Percentiles rank a stretch among this genome's conserved stretches.
These are phyloP conservation scores for Monosporascus sp. DNA, from an alignment of 2,329 filamentous ascomycete species.

Conservation along the genomic window DNA sequence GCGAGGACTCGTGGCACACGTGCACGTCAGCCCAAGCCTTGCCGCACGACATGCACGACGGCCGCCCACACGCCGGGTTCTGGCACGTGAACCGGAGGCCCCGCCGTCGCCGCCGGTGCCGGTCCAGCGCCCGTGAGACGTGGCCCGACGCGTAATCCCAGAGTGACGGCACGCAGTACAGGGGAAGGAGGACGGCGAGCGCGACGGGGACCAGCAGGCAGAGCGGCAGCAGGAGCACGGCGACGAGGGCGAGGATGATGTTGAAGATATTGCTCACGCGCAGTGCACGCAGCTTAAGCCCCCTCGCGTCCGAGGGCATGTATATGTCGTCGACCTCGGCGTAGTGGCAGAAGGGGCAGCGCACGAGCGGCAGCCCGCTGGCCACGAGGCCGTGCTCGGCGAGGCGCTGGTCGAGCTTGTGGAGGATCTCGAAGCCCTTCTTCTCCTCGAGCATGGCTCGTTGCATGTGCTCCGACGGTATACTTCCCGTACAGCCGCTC, in stretches of 20 bases:
- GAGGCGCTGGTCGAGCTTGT: slow-evolving; percentile 72
- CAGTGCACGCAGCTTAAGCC: slow-evolving; percentile 53
- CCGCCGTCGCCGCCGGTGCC: slow-evolving; percentile 64
- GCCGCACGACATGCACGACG: slow-evolving; percentile 76
- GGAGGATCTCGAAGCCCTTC: slow-evolving; percentile 65
- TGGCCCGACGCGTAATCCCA: slow-evolving; percentile 37
- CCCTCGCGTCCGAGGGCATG: slow-evolving; percentile 48
- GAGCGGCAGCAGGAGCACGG: slow-evolving; percentile 39
- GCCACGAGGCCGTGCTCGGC: slow-evolving; percentile 71
- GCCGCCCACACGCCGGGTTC: slow-evolving; percentile 59
- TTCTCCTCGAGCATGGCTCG: slow-evolving; percentile 66
- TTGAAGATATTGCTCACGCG: slow-evolving; percentile 46
- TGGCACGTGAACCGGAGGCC: slow-evolving; percentile 75
- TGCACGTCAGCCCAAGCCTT: slow-evolving; percentile 87
- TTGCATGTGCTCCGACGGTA: slow-evolving; percentile 64
- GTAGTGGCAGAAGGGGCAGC: slow-evolving; percentile 88
- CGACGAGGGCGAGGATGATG: slow-evolving; percentile 26
- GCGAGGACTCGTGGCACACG: slow-evolving; percentile 79
- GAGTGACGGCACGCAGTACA: slow-evolving; percentile 38
- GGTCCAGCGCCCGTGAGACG: slow-evolving; percentile 56
- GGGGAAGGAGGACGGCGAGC: slow-evolving; percentile 37
- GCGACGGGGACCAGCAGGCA: slow-evolving; percentile 51
- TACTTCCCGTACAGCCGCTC: slow-evolving; percentile 66
- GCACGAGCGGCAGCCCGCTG: slow-evolving; percentile 68
- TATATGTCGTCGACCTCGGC: slow-evolving; percentile 81